Percentiles rank a stretch among this genome's conserved stretches.
Evolutionary conservation across 306 rosid species (phyloP).

Genomic region (Cucurbita moschata): DNA sequence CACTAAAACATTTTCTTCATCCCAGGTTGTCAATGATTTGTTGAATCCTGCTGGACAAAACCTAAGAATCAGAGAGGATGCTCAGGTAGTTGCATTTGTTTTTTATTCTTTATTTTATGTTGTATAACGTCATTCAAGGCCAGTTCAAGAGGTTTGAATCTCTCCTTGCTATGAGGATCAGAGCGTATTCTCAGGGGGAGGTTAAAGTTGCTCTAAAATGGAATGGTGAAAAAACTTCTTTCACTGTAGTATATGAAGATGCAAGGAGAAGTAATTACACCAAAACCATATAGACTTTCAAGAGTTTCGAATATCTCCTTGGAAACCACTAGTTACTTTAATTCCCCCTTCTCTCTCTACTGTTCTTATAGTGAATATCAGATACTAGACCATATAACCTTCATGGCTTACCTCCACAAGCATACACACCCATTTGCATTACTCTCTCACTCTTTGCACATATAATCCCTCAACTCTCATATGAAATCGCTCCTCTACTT

Average conservation of each 20-base stretch:
- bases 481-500: background rate
- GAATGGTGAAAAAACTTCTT: background rate
- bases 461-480: background rate
- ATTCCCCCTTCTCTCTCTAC: background rate
- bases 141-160: background rate
- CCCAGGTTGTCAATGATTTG: constrained; percentile 92
- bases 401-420: background rate
- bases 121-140: background rate
- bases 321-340: background rate
- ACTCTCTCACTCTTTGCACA: background rate
- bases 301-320: background rate
- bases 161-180: background rate
- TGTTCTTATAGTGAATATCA: background rate
- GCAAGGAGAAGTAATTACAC: background rate
- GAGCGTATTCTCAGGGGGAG: background rate
- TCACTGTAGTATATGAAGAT: background rate
- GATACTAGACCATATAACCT: background rate
- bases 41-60: constrained; percentile 97
- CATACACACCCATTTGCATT: background rate
- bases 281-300: background rate
- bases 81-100: constrained; percentile 50
- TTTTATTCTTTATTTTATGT: constrained; percentile 9
- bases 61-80: constrained; percentile 92
- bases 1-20: constrained; percentile 18
- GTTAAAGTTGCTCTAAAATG: background rate